Percentiles rank a stretch among this genome's conserved stretches.
Evolutionary conservation across 495 filamentous ascomycete genomes (phyloP).

Genomic region (Mytilinidion resinicola): DNA sequence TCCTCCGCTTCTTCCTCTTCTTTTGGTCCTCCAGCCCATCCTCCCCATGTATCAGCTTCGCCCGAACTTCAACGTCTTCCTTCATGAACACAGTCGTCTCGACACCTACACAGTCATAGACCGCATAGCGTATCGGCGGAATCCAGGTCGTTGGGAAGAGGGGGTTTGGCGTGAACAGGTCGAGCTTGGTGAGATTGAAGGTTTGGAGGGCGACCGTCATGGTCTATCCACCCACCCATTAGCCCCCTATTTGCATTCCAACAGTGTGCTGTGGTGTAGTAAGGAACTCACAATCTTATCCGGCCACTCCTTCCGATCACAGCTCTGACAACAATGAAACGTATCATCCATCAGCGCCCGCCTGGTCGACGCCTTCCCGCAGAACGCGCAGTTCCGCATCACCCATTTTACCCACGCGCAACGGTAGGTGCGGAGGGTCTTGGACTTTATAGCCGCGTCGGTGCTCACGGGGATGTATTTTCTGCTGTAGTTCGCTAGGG

Average conservation of each 20-base stretch:
- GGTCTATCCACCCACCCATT: background rate
- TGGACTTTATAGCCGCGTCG: background rate
- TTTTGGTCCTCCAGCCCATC: background rate
- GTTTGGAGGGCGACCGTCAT: background rate
- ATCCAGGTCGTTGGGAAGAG: background rate
- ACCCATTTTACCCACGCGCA: background rate
- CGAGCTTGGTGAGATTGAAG: background rate
- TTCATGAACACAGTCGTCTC: conserved; percentile 2
- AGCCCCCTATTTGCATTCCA: too few species aligned
- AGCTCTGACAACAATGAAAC: background rate
- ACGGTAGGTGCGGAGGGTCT: background rate
- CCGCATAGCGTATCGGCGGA: background rate
- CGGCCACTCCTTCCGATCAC: background rate
- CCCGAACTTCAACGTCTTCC: background rate
- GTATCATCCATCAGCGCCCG: background rate
- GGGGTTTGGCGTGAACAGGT: background rate
- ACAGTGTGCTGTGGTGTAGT: too few species aligned
- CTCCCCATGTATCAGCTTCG: background rate
- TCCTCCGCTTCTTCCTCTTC: background rate
- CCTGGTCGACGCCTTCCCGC: background rate
- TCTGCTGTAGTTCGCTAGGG: background rate
- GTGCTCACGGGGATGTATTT: too few species aligned
- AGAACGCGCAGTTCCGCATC: background rate
- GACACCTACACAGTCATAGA: background rate
- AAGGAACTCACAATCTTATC: background rate